These are phyloP conservation scores for Melanopsichium pennsylvanicum DNA, from an alignment of 1,284 basidiomycete species.

Conservation along the genomic window DNA sequence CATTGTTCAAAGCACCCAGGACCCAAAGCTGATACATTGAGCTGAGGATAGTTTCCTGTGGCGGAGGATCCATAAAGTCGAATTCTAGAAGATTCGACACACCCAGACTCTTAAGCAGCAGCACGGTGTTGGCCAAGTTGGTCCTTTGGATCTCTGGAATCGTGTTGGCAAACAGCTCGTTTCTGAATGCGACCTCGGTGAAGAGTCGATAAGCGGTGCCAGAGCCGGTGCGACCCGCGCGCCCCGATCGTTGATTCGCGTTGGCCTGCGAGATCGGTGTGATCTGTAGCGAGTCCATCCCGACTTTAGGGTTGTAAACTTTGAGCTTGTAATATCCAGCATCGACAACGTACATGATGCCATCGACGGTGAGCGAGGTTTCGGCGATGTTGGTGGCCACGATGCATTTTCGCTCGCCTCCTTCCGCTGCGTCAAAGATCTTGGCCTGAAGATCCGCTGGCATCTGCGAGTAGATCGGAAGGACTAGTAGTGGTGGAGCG, in stretches of 20 bases:
- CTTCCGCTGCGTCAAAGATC: slow-evolving; percentile 93
- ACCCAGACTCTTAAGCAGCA: slow-evolving; percentile 91
- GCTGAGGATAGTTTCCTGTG: slow-evolving; percentile 72
- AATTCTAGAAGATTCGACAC: slow-evolving; percentile 95
- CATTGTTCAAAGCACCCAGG: slow-evolving; percentile 93
- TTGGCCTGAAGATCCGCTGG: slow-evolving; percentile 97
- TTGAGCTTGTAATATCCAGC: slow-evolving; percentile 96
- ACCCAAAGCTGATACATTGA: slow-evolving; percentile 99
- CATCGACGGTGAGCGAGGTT: slow-evolving; percentile 92
- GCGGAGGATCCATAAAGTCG: slow-evolving; percentile 97
- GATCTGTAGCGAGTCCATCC: slow-evolving; percentile 98
- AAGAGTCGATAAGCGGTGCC: slow-evolving; percentile 92
- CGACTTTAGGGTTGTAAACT: slow-evolving; percentile 98
- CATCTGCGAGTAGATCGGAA: slow-evolving; percentile 99
- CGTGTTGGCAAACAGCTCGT: slow-evolving; percentile 95
- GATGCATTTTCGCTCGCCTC: slow-evolving; percentile 93
- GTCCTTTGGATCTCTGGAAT: slow-evolving; percentile 98
- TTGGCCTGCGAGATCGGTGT: slow-evolving; percentile 96
- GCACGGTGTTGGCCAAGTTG: slow-evolving; percentile 93
- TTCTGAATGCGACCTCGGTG: slow-evolving; percentile 93
- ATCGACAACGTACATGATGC: slow-evolving; percentile 96
- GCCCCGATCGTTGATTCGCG: slow-evolving; percentile 91
- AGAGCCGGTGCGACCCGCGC: slow-evolving; percentile 89
- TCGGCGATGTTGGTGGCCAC: slow-evolving; percentile 99
- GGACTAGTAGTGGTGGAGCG: slow-evolving; percentile 80